Conservation (phyloP, 768 basidiomycete species). For the Termitomyces sp. region DNA sequence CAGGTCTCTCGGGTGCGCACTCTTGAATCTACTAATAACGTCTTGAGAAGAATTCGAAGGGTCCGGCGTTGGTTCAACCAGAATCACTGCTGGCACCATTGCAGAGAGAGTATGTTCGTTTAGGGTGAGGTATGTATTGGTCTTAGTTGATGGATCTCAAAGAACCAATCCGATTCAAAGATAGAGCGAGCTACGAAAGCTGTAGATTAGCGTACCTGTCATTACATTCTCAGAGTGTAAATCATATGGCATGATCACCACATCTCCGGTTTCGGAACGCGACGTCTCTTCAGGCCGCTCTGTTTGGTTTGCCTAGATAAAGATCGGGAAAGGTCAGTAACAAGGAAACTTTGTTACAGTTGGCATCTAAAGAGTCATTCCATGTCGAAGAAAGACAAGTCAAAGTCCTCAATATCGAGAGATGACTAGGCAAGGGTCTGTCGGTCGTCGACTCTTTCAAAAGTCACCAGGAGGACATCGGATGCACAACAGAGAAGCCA, state of each 20-base stretch:
- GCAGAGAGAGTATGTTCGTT: neutral
- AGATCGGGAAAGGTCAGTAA: neutral
- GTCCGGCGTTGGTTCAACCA: slow-evolving; percentile 12
- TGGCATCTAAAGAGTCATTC: no score
- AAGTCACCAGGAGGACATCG: no score
- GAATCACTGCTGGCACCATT: slow-evolving; percentile 8
- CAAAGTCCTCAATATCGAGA: no score
- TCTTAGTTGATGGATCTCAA: neutral
- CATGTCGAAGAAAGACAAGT: neutral
- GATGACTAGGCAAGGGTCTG: neutral
- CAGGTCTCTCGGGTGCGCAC: no score
- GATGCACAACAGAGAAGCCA: no score
- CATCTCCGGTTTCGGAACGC: neutral
- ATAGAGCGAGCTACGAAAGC: neutral
- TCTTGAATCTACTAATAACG: neutral
- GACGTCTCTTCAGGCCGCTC: neutral
- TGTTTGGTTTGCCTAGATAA: slow-evolving; percentile 1
- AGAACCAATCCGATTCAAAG: neutral
- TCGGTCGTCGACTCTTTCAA: no score
- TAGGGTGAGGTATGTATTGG: neutral
- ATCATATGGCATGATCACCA: no score
- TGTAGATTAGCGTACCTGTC: no score
- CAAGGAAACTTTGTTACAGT: no score
- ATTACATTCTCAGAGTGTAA: no score
- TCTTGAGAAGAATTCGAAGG: slow-evolving; percentile 1